Conservation (phyloP, 2,329 filamentous ascomycete species). For the Fusarium sp. region DNA sequence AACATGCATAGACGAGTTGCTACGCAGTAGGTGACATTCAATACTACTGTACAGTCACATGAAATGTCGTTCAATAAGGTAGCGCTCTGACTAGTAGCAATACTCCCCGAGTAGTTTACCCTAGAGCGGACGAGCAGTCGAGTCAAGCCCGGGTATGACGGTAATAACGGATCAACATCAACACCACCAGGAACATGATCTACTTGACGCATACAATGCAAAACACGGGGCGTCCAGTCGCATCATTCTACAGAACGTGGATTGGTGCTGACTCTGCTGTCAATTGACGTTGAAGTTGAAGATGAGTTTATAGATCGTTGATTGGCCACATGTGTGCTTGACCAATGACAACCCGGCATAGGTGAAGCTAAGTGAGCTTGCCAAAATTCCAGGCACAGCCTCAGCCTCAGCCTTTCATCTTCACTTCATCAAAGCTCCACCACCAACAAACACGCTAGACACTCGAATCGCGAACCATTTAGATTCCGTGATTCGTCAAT, state of each 20-base stretch:
- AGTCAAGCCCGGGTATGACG: not conserved
- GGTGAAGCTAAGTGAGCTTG: conserved; percentile 25
- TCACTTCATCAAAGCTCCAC: conserved; percentile 17
- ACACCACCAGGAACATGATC: not conserved
- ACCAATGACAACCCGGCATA: conserved; percentile 17
- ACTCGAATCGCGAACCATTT: not conserved
- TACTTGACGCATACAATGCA: not conserved
- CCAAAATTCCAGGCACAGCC: conserved; percentile 38
- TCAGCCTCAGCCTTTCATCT: conserved; percentile 42
- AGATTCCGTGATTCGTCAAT: not conserved
- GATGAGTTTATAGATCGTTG: conserved; percentile 1
- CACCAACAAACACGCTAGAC: not conserved
- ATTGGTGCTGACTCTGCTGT: not conserved
- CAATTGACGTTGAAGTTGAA: not conserved
- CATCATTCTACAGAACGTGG: not conserved
- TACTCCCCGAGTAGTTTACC: not conserved
- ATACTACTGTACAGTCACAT: not conserved
- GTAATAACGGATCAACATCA: not conserved
- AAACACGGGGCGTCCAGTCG: not conserved
- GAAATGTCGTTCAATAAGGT: not conserved
- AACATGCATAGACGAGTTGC: not conserved
- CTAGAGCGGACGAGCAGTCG: not conserved
- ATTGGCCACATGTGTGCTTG: conserved; percentile 24
- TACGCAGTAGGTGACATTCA: not conserved
- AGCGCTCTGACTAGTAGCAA: not conserved